A percentile compares a stretch with the other conserved stretches of the same genome.
These are phyloP conservation scores for Candida railenensis DNA, from an alignment of 805 yeast genomes.

Conservation along the genomic window DNA sequence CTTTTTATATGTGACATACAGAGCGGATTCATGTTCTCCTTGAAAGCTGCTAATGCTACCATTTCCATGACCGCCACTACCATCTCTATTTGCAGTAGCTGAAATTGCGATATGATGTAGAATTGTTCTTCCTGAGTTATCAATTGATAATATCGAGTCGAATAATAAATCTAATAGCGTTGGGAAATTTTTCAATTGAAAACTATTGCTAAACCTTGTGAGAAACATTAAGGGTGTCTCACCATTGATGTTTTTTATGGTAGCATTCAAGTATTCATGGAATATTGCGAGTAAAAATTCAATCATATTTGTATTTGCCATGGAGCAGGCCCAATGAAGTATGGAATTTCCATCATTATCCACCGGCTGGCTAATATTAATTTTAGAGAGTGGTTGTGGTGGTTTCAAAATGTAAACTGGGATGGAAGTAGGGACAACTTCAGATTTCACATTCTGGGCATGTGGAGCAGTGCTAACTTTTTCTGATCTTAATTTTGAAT, in stretches of 20 bases:
- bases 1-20: constrained; percentile 15
- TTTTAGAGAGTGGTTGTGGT: constrained; percentile 52
- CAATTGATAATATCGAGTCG: constrained; percentile 37
- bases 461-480: neutral
- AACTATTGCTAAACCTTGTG: constrained; percentile 40
- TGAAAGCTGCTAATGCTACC: constrained; percentile 1
- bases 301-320: constrained; percentile 75
- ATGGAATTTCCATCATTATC: constrained; percentile 94
- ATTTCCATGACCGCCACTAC: neutral
- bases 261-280: constrained; percentile 62
- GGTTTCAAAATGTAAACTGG: constrained; percentile 49
- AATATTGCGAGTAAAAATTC: constrained; percentile 61
- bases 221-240: constrained; percentile 72
- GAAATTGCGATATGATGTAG: constrained; percentile 40
- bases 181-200: constrained; percentile 36
- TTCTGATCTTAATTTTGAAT: neutral
- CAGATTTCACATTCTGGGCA: constrained; percentile 3
- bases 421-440: constrained; percentile 11
- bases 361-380: constrained; percentile 78
- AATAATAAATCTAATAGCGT: constrained; percentile 30
- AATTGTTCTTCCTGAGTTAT: constrained; percentile 39
- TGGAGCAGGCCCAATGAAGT: constrained; percentile 92
- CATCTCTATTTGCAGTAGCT: constrained; percentile 14
- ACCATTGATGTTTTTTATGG: constrained; percentile 76
- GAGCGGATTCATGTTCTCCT: constrained; percentile 1